Evolutionary conservation across 2,329 filamentous ascomycete genomes (phyloP).

Genomic region (Alternaria metachromatica): DNA sequence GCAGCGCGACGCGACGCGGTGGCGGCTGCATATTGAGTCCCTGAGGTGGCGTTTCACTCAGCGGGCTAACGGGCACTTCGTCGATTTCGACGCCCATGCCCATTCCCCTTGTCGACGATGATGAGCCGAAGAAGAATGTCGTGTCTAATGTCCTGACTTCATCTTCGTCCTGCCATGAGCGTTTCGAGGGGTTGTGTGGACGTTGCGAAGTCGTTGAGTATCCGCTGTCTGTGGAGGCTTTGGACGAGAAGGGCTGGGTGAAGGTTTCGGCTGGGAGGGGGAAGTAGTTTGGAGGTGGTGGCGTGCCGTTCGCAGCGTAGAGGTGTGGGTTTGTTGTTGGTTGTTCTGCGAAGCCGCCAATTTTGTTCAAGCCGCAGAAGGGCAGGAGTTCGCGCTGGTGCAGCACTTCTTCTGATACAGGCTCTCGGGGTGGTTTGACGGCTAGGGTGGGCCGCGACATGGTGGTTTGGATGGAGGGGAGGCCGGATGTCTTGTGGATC

Average conservation of each 20-base stretch:
- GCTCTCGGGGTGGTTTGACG: slow-evolving; percentile 31
- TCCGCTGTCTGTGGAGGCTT: slow-evolving; percentile 36
- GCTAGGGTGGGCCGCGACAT: slow-evolving; percentile 28
- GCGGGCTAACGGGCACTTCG: slow-evolving; percentile 45
- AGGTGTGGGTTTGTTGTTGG: slow-evolving; percentile 49
- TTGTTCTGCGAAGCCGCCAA: slow-evolving; percentile 72
- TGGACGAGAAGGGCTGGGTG: slow-evolving; percentile 41
- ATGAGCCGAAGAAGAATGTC: slow-evolving; percentile 37
- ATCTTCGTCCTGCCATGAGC: slow-evolving; percentile 52
- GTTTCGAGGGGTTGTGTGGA: slow-evolving; percentile 49
- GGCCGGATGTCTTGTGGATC: slow-evolving; percentile 60
- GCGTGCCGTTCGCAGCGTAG: slow-evolving; percentile 43
- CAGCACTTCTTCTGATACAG: slow-evolving; percentile 29
- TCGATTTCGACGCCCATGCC: slow-evolving; percentile 29
- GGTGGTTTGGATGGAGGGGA: slow-evolving; percentile 37
- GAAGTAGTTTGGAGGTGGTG: slow-evolving; percentile 32
- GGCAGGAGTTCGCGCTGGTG: slow-evolving; percentile 71
- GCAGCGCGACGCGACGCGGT: slow-evolving; percentile 39
- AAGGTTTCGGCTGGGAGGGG: slow-evolving; percentile 44
- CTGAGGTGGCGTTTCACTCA: slow-evolving; percentile 36
- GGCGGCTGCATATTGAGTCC: slow-evolving; percentile 27
- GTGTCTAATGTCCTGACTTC: slow-evolving; percentile 27
- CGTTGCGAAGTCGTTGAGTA: slow-evolving; percentile 32
- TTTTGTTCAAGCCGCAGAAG: slow-evolving; percentile 80
- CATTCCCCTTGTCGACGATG: slow-evolving; percentile 19